phyloP scores from a whole-genome alignment of 352 stramenopile genomes.

The Phytophthora litchii region DNA sequence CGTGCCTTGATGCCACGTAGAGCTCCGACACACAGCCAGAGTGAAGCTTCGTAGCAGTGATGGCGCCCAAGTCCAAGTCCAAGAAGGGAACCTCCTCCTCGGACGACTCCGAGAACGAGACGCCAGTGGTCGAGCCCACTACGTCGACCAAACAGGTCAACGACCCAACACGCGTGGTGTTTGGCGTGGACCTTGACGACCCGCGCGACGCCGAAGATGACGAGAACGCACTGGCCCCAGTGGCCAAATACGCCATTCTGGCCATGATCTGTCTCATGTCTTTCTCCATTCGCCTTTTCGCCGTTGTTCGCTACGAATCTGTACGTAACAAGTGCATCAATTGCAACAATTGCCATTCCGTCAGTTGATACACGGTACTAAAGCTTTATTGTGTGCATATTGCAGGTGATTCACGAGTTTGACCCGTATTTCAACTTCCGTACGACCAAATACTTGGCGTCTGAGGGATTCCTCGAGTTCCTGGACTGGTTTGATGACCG shows the following conservation, averaged over 20 bases:
- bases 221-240: constrained; percentile 65
- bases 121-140: constrained; percentile 18
- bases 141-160: constrained; percentile 14
- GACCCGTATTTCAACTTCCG: constrained; percentile 99
- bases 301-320: constrained; percentile 93
- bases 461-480: constrained; percentile 96
- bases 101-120: constrained; percentile 29
- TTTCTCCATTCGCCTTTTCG: constrained; percentile 94
- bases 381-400: constrained; percentile 1
- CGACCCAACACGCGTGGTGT: constrained; percentile 40
- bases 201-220: constrained; percentile 75
- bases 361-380: constrained; percentile 8
- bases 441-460: constrained; percentile 96
- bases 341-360: too few relatives aligned
- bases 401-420: constrained; percentile 91
- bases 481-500: constrained; percentile 98
- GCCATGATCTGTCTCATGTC: constrained; percentile 93
- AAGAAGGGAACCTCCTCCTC: constrained; percentile 48
- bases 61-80: constrained; percentile 66
- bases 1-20: constrained; percentile 37
- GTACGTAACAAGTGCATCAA: constrained; percentile 43
- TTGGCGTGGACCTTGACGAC: constrained; percentile 68
- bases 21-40: constrained; percentile 17
- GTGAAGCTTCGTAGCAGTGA: constrained; percentile 20
- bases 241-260: constrained; percentile 91